These are phyloP conservation scores for Hymenoscyphus fructigenus DNA, from an alignment of 2,329 filamentous ascomycete genomes.

Conservation along the genomic window DNA sequence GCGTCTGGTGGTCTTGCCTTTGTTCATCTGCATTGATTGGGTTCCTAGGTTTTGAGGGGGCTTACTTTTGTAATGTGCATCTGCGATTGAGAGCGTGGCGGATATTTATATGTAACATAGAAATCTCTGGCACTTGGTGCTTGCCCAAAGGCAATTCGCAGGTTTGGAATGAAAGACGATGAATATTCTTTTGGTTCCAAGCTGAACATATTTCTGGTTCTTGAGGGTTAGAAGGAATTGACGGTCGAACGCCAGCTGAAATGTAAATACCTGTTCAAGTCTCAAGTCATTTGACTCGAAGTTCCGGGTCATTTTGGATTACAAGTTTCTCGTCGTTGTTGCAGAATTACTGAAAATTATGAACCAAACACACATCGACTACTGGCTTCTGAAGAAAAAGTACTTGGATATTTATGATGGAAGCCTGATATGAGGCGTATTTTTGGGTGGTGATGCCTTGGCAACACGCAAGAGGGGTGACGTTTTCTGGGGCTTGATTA, in stretches of 20 bases:
- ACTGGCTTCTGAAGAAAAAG: no score
- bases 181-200: conserved; percentile 13
- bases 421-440: neutral
- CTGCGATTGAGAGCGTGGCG: conserved; percentile 21
- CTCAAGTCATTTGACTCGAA: neutral
- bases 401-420: neutral
- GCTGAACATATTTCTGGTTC: conserved; percentile 5
- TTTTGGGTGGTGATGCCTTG: neutral
- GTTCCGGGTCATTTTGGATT: neutral
- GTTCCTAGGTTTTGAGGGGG: conserved; percentile 16
- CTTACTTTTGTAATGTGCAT: conserved; percentile 25
- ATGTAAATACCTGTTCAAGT: neutral
- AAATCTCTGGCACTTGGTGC: conserved; percentile 19
- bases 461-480: conserved; percentile 11
- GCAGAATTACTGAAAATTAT: no score
- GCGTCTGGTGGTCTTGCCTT: conserved; percentile 31
- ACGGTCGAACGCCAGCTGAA: neutral
- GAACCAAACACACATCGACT: no score
- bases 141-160: conserved; percentile 11
- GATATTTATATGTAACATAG: conserved; percentile 35
- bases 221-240: neutral
- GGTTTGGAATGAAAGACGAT: conserved; percentile 25
- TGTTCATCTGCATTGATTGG: conserved; percentile 22
- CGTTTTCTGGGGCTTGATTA: neutral
- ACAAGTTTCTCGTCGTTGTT: neutral